These are phyloP conservation scores for Diospyros kaki DNA, from an alignment of 148 eudicot genomes.

Conservation along the genomic window DNA sequence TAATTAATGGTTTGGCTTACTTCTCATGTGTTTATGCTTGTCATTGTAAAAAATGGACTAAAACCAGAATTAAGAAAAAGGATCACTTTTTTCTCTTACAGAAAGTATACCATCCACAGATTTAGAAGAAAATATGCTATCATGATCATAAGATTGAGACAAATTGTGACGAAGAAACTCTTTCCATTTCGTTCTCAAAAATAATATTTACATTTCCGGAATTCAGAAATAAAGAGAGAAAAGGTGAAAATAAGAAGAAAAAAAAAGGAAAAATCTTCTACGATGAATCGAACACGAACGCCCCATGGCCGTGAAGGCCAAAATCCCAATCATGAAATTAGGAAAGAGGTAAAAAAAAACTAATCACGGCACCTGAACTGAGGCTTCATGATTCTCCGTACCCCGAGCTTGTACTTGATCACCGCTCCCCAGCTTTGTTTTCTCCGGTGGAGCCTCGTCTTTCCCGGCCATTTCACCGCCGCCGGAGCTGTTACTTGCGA, in stretches of 20 bases:
- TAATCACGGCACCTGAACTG: slow-evolving; percentile 12
- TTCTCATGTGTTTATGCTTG: no score
- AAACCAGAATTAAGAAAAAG: no score
- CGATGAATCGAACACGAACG: not conserved
- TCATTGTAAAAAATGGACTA: no score
- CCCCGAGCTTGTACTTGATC: slow-evolving; percentile 14
- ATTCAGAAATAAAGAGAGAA: not conserved
- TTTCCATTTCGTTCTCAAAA: slow-evolving; percentile 11
- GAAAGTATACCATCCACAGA: no score
- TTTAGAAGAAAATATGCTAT: no score
- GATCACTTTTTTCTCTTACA: no score
- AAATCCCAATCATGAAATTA: no score
- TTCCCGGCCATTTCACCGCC: slow-evolving; percentile 4
- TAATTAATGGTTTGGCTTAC: no score
- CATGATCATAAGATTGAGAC: no score
- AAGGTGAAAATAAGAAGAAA: not conserved
- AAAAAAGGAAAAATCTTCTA: not conserved
- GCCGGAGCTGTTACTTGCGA: slow-evolving; percentile 25
- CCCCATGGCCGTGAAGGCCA: no score
- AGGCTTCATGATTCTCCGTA: slow-evolving; percentile 10
- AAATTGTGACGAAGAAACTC: not conserved
- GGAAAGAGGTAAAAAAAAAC: not conserved
- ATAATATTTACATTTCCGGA: slow-evolving; percentile 19
- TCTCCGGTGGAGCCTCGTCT: slow-evolving; percentile 12
- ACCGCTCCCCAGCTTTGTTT: slow-evolving; percentile 3